Base-by-base conservation (phyloP, 345 rosid genomes). In the Heritiera littoralis region DNA sequence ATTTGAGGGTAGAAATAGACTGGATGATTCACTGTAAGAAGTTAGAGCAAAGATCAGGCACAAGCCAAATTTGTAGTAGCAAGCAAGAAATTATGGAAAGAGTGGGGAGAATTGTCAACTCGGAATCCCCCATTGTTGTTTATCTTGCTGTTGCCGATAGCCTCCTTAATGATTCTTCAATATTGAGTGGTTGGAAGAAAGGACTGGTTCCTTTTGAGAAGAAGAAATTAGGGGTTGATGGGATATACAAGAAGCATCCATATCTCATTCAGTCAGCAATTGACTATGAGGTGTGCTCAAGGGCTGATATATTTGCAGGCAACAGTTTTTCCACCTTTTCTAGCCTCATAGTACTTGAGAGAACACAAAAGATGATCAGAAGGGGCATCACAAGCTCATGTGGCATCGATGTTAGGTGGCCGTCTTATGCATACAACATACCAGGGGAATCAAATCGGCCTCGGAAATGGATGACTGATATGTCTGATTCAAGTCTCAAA, bases 1-100 rank as follows among this genome's bases (percentile, higher is more conserved):
- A 96, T 81, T 90, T 96, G 99, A 92, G 99, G 81, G 87, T 96
- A 75, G 98, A 96, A 88, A 91, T 89, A 75, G 99, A 96, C 71
- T 96, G 99, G 99, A 90, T 92, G 98, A 94, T 96, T 69, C 99
- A 96, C 71, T 96, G 99, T 77, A 96, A 92, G 87, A 96, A 96
- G 66, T 79, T 96, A 63, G 97, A 96, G 82, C 92, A 89, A 35
- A 85, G 94, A 72, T 77, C 71, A 76, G 88, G 89, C 70, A 81
- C 90, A 15, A 87, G 77, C 79, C 87, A 89, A 80, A 96, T 96
- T 66, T 96, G 99, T 79, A 92, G 99, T 70, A 92, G 98, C 87
- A 96, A 91, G 83, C 84, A 83, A 76, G 93, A 96, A 87, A 93
- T 96, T 66, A 80, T 83, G 82, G 84, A 91, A 43, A 82, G 97